phyloP scores from a whole-genome alignment of 345 rosid species.

The Fremontodendron californicum region DNA sequence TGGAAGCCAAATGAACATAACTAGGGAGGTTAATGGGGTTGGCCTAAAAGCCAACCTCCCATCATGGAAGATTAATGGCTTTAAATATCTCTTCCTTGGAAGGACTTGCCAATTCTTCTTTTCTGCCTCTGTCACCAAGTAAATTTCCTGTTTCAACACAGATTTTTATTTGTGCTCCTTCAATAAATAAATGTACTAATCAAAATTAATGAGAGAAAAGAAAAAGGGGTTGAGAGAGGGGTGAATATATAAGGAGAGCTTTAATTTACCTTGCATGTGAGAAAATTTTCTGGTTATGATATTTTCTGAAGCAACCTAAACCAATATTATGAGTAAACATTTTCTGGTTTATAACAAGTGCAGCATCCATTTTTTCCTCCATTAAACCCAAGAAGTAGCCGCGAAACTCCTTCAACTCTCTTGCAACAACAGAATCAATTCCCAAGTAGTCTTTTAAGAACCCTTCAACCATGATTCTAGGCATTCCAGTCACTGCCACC shows the following conservation, averaged over 20 bases:
- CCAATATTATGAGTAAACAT: constrained; percentile 14
- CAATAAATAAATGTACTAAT: background rate
- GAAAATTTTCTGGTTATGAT: constrained; percentile 15
- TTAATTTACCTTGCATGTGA: constrained; percentile 32
- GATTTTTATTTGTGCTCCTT: background rate
- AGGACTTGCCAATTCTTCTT: constrained; percentile 30
- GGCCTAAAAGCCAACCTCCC: constrained; percentile 47
- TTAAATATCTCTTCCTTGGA: constrained; percentile 34
- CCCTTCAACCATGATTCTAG: constrained; percentile 54
- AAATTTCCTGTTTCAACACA: constrained; percentile 25
- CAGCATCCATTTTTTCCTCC: constrained; percentile 29
- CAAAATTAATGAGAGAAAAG: background rate
- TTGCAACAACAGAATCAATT: constrained; percentile 43
- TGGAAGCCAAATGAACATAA: constrained; percentile 38
- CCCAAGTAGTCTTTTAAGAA: constrained; percentile 48
- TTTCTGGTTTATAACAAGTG: background rate
- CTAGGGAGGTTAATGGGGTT: constrained; percentile 26
- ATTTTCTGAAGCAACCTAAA: constrained; percentile 16
- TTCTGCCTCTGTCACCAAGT: constrained; percentile 34
- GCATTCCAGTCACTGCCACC: constrained; percentile 47
- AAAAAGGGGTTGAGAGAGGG: background rate
- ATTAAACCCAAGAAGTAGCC: constrained; percentile 52
- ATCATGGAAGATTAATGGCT: constrained; percentile 42
- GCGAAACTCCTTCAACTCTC: constrained; percentile 39
- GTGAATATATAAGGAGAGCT: background rate